phyloP scores from a whole-genome alignment of 2,329 filamentous ascomycete species.

The Monosporascus cannonballus region DNA sequence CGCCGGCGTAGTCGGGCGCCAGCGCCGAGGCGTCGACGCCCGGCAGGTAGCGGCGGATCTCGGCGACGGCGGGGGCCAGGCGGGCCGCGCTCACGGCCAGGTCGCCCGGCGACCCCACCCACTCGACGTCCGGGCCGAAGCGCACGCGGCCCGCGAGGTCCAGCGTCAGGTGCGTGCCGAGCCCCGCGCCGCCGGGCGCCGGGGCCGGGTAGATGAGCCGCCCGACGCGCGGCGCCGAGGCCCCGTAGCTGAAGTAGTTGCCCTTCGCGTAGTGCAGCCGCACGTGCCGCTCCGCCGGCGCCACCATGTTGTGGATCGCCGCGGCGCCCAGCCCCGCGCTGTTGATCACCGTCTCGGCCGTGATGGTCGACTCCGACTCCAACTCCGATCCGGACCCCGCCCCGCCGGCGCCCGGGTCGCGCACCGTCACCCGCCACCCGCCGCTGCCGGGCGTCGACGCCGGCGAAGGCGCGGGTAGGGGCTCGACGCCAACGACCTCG shows the following conservation, averaged over 20 bases:
- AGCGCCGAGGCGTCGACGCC: constrained; percentile 61
- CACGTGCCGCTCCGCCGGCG: constrained; percentile 49
- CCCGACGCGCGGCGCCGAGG: constrained; percentile 54
- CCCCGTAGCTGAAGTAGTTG: constrained; percentile 82
- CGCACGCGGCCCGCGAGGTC: constrained; percentile 79
- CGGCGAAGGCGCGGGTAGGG: constrained; percentile 27
- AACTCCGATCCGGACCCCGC: constrained; percentile 12
- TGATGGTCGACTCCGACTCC: constrained; percentile 50
- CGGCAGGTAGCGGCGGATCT: constrained; percentile 77
- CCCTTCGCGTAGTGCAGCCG: constrained; percentile 83
- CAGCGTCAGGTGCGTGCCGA: constrained; percentile 90
- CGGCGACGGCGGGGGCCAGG: constrained; percentile 60
- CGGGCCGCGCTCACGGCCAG: constrained; percentile 61
- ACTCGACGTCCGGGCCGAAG: constrained; percentile 94
- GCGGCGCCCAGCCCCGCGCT: constrained; percentile 77
- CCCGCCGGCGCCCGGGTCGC: constrained; percentile 37
- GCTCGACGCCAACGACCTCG: constrained; percentile 54
- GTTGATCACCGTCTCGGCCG: constrained; percentile 74
- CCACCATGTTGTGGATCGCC: constrained; percentile 74
- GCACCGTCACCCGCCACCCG: constrained; percentile 65
- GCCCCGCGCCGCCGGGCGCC: constrained; percentile 70
- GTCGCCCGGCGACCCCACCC: constrained; percentile 68
- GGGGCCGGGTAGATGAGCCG: constrained; percentile 87
- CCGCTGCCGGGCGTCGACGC: constrained; percentile 34
- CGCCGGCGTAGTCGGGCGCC: constrained; percentile 80